These are phyloP conservation scores for Graphilbum sp. DNA, from an alignment of 2,329 filamentous ascomycete genomes.

Conservation along the genomic window DNA sequence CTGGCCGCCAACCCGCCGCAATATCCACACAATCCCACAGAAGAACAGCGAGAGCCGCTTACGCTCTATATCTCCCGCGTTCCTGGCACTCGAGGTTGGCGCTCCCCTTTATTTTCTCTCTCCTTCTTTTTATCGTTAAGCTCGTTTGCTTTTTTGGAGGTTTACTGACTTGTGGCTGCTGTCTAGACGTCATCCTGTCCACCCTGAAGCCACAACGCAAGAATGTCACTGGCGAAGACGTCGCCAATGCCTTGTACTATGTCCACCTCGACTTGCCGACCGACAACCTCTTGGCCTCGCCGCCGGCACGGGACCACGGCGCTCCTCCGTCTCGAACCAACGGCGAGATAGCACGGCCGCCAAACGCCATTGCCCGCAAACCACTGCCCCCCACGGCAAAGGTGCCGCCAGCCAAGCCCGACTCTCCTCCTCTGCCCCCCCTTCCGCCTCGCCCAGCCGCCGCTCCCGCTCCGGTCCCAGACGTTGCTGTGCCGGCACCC, in stretches of 20 bases:
- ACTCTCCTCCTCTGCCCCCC: neutral
- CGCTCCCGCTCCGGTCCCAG: too few relatives aligned
- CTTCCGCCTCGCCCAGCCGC: too few relatives aligned
- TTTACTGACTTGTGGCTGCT: neutral
- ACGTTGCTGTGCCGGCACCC: neutral
- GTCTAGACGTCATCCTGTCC: constrained; percentile 73
- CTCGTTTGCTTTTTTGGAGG: too few relatives aligned
- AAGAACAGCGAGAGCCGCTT: constrained; percentile 51
- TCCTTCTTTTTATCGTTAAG: neutral
- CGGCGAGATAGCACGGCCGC: constrained; percentile 7
- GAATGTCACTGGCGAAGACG: constrained; percentile 75
- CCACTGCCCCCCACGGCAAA: constrained; percentile 24
- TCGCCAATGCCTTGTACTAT: constrained; percentile 80
- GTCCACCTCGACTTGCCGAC: constrained; percentile 59
- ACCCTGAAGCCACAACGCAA: constrained; percentile 78
- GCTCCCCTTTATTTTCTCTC: too few relatives aligned
- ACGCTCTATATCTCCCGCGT: constrained; percentile 87
- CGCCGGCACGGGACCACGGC: constrained; percentile 18
- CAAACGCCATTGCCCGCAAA: constrained; percentile 32
- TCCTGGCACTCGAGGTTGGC: constrained; percentile 78
- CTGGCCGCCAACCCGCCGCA: constrained; percentile 76
- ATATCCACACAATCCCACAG: constrained; percentile 64
- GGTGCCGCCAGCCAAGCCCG: neutral
- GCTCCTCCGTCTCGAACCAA: neutral
- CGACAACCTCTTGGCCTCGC: constrained; percentile 27